phyloP scores from a whole-genome alignment of 345 rosid species.

The Rhodamnia argentea region DNA sequence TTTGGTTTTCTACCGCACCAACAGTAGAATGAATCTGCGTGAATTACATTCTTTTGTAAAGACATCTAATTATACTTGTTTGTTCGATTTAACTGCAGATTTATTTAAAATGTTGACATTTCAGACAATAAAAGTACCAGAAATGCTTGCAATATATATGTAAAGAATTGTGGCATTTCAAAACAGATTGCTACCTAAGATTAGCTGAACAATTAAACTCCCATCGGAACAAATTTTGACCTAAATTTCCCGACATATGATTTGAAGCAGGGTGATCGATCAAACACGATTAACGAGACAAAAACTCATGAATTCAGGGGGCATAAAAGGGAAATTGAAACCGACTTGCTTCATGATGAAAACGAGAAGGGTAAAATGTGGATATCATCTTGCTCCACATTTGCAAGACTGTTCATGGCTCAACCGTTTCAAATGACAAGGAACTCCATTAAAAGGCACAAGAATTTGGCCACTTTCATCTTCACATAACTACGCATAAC shows the following conservation, averaged over 20 bases:
- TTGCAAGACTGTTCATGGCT: background rate
- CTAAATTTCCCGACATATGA: background rate
- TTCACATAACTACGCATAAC: background rate
- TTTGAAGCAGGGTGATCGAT: background rate
- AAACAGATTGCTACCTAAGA: background rate
- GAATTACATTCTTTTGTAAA: background rate
- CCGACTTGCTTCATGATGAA: background rate
- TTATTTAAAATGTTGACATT: background rate
- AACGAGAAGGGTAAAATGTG: background rate
- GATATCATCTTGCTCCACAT: background rate
- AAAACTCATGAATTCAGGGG: background rate
- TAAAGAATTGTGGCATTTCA: background rate
- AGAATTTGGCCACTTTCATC: background rate
- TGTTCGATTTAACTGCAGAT: background rate
- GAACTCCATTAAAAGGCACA: background rate
- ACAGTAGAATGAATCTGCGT: background rate
- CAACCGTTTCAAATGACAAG: background rate
- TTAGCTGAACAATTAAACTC: background rate
- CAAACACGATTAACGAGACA: background rate
- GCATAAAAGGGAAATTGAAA: background rate
- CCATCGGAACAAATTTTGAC: background rate
- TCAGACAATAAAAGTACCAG: background rate
- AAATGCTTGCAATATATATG: background rate
- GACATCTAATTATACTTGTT: background rate
- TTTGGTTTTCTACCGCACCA: background rate